Percentiles rank a stretch among this genome's conserved stretches.
Conservation (phyloP, 805 yeast species). For the Candida sonorensis region DNA sequence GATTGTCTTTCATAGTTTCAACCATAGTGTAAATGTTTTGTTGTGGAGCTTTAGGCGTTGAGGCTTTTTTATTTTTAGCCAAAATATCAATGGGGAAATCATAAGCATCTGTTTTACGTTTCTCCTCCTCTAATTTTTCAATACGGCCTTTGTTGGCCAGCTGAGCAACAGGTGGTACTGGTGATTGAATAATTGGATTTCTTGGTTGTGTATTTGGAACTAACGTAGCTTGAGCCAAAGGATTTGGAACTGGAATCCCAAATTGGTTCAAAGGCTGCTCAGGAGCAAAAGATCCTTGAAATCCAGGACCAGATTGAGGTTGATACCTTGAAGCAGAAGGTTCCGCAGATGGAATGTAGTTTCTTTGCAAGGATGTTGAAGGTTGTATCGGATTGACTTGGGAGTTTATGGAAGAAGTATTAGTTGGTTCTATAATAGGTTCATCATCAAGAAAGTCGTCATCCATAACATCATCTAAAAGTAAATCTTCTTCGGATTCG, state of each 20-base stretch:
- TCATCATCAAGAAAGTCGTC: constrained; percentile 30
- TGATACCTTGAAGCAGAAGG: constrained; percentile 1
- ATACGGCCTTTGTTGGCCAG: constrained; percentile 6
- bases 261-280: constrained; percentile 1
- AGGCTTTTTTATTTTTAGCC: constrained; percentile 32
- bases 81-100: constrained; percentile 62
- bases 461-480: constrained; percentile 30
- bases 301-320: background rate
- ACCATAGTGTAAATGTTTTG: constrained; percentile 23
- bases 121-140: constrained; percentile 34
- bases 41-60: constrained; percentile 30
- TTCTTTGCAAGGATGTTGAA: too few relatives aligned
- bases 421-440: constrained; percentile 3
- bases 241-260: constrained; percentile 1
- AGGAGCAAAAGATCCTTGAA: too few relatives aligned
- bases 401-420: background rate
- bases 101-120: constrained; percentile 67
- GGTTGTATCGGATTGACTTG: too few relatives aligned
- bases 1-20: constrained; percentile 13
- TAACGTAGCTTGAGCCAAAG: too few relatives aligned
- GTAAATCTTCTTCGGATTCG: constrained; percentile 37
- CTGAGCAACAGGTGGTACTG: constrained; percentile 1
- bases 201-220: too few relatives aligned
- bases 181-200: constrained; percentile 2
- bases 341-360: too few relatives aligned